Percentiles rank a stretch among this genome's conserved stretches.
Conservation (phyloP, 352 stramenopile species). For the Thraustochytrium sp. region DNA sequence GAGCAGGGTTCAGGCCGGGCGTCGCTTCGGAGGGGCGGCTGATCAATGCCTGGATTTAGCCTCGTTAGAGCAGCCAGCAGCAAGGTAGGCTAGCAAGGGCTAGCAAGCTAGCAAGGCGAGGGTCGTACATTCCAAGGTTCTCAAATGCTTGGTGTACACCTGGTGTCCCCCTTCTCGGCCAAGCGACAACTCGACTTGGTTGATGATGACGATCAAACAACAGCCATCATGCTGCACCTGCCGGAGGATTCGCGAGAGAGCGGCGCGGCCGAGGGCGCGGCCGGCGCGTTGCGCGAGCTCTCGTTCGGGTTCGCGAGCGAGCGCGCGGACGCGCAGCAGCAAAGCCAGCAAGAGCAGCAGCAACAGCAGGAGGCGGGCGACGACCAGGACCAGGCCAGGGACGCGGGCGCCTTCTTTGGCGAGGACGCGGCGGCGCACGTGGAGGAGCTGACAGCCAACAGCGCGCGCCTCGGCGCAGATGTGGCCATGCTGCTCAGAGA, state of each 20-base stretch:
- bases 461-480: neutral
- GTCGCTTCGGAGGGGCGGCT: too few relatives aligned
- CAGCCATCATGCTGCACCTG: neutral
- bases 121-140: too few relatives aligned
- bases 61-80: too few relatives aligned
- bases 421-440: neutral
- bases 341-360: neutral
- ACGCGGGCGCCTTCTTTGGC: neutral
- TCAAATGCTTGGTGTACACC: too few relatives aligned
- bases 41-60: too few relatives aligned
- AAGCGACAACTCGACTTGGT: too few relatives aligned
- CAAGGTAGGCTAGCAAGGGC: too few relatives aligned
- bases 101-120: too few relatives aligned
- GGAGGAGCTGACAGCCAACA: neutral
- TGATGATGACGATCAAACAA: too few relatives aligned
- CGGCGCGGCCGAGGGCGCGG: neutral
- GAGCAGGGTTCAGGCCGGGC: too few relatives aligned
- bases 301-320: neutral
- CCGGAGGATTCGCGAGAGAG: neutral
- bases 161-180: too few relatives aligned
- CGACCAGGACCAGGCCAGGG: neutral
- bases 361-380: neutral
- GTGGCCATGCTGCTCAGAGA: neutral
- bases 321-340: neutral
- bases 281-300: neutral